Base-by-base conservation (phyloP, 176 grass and related monocot species). In the Saccharum spontaneum region DNA sequence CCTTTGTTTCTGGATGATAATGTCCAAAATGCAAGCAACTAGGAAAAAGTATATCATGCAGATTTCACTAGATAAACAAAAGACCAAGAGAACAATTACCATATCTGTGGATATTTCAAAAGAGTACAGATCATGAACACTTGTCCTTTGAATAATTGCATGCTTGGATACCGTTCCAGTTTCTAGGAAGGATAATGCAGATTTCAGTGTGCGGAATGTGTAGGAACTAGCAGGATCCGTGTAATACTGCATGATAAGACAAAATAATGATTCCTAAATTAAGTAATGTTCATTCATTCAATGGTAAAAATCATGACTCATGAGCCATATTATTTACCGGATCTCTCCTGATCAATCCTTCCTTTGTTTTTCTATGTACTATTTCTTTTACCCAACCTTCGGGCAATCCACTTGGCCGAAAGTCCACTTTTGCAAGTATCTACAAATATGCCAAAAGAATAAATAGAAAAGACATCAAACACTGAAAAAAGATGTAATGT, bases 91-190 rank as follows among this genome's bases (percentile, higher is more conserved):
- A 61, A 41, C 4, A 81, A 16, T 81, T 67, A 91, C 85, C 89
- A 91, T 10, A 31, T 91, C 59, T n/a, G 82, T n/a, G 31, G 22
- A 71, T 22, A 66, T 85, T 43, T 85, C 77, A 70, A 91, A 84
- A 60, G 82, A 80, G 78, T 91, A 91, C 16, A 85, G 9, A 18
- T 88, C 89, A 67, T 88, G 50, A n/a, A 87, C 72, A 85, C 77
- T 84, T 67, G 59, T 81, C 43, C 37, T 84, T 57, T 74, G 86
- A 81, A 79, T 72, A 85, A 77, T 78, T 7, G 82, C 41, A 75
- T 30, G 71, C 63, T 30, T 82, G 13, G 85, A 73, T 55, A 68
- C 12, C 45, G 82, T 36, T 72, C 90, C 90, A 9, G 82, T 82
- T 43, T 88, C 77, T 67, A 88, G 17, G 60, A 67, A 91, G 77